These are phyloP conservation scores for Lepidium sativum DNA, from an alignment of 345 rosid genomes.

Conservation along the genomic window DNA sequence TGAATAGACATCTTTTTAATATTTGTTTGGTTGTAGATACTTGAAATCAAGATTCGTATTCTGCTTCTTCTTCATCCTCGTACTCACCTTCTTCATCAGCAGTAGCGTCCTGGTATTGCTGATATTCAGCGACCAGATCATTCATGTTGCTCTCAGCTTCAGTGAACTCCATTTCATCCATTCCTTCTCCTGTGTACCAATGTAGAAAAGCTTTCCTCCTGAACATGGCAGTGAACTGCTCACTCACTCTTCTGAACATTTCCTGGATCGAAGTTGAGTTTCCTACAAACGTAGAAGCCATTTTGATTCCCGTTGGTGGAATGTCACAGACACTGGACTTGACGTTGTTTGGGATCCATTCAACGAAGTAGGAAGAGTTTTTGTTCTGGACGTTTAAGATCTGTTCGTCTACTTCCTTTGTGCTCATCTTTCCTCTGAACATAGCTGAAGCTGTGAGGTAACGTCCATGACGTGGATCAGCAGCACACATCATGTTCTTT, in stretches of 20 bases:
- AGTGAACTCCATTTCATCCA: slow-evolving; percentile 98
- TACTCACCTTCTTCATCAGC: slow-evolving; percentile 82
- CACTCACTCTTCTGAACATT: slow-evolving; percentile 99
- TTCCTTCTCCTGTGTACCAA: slow-evolving; percentile 97
- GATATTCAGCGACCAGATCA: slow-evolving; percentile 89
- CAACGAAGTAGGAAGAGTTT: slow-evolving; percentile 92
- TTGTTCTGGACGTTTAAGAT: slow-evolving; percentile 94
- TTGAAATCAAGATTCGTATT: slow-evolving; percentile 28
- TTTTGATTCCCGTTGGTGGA: slow-evolving; percentile 38
- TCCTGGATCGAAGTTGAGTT: slow-evolving; percentile 93
- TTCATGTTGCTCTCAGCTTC: slow-evolving; percentile 99
- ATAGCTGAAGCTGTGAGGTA: slow-evolving; percentile 95
- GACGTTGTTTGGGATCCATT: slow-evolving; percentile 78
- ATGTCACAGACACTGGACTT: slow-evolving; percentile 46
- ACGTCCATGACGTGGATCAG: slow-evolving; percentile 96
- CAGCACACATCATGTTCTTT: slow-evolving; percentile 99
- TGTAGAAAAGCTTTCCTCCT: slow-evolving; percentile 94
- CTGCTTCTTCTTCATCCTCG: slow-evolving; percentile 47
- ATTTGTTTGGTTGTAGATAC: not conserved
- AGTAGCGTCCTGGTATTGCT: slow-evolving; percentile 93
- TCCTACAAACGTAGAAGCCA: slow-evolving; percentile 47
- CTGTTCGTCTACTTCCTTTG: slow-evolving; percentile 95
- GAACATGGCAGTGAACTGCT: slow-evolving; percentile 96
- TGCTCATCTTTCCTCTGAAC: slow-evolving; percentile 98
- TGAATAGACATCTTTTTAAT: not conserved